Percentiles rank a stretch among this genome's conserved stretches.
Conservation (phyloP, 2,329 filamentous ascomycete species). For the Orbilia javanica region DNA sequence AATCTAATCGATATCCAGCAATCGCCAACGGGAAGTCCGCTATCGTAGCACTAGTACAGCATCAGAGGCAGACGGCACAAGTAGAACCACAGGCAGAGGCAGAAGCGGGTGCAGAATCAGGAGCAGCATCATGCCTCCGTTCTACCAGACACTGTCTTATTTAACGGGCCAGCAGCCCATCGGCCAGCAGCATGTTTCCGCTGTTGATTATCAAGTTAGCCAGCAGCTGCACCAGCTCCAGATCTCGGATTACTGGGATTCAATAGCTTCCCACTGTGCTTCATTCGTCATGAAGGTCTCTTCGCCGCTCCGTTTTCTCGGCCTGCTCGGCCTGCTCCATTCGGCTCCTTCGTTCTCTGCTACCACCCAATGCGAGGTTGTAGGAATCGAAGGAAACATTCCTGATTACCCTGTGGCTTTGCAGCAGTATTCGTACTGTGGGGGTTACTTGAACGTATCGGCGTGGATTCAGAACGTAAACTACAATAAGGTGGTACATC, state of each 20-base stretch:
- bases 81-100: neutral
- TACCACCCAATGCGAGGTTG: slow-evolving; percentile 26
- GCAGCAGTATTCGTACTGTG: slow-evolving; percentile 54
- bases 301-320: slow-evolving; percentile 43
- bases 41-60: slow-evolving; percentile 9
- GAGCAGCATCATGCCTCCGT: slow-evolving; percentile 30
- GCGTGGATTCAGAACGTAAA: slow-evolving; percentile 52
- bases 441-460: slow-evolving; percentile 51
- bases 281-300: slow-evolving; percentile 50
- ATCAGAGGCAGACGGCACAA: slow-evolving; percentile 1
- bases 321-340: slow-evolving; percentile 35
- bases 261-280: slow-evolving; percentile 39
- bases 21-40: slow-evolving; percentile 18
- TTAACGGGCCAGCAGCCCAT: slow-evolving; percentile 46
- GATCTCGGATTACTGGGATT: slow-evolving; percentile 48
- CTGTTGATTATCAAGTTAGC: slow-evolving; percentile 18
- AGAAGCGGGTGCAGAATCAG: neutral
- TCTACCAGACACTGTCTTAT: slow-evolving; percentile 44
- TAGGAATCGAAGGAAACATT: slow-evolving; percentile 33
- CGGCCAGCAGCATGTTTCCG: slow-evolving; percentile 33
- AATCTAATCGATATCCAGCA: slow-evolving; percentile 30
- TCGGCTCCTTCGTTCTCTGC: slow-evolving; percentile 32
- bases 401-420: slow-evolving; percentile 53
- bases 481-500: slow-evolving; percentile 52
- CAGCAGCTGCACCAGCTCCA: slow-evolving; percentile 9